phyloP scores from a whole-genome alignment of 345 rosid genomes.

The Syzygium aromaticum region DNA sequence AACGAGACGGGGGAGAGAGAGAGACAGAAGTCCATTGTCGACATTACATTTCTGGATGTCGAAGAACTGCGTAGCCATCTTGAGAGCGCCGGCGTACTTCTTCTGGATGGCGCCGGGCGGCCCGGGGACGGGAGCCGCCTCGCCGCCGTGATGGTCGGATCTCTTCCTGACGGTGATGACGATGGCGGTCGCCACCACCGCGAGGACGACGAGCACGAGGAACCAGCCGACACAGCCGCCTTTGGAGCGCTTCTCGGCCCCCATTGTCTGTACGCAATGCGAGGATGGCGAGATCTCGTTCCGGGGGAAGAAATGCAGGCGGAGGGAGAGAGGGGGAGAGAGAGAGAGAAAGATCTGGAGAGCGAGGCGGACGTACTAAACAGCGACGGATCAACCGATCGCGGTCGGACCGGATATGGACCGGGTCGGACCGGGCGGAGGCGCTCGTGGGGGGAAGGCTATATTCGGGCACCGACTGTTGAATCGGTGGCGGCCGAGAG shows the following conservation, averaged over 20 bases:
- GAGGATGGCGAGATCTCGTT: neutral
- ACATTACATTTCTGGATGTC: conserved; percentile 77
- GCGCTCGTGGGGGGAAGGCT: neutral
- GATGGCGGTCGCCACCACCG: conserved; percentile 41
- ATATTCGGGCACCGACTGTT: neutral
- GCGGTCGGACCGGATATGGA: neutral
- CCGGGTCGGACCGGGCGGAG: neutral
- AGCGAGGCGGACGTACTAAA: neutral
- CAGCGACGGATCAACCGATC: neutral
- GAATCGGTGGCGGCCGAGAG: neutral
- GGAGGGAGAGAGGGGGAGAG: too few relatives aligned
- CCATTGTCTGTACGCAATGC: conserved; percentile 26
- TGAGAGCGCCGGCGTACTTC: conserved; percentile 78
- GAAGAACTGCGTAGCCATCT: conserved; percentile 73
- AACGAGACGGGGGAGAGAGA: neutral
- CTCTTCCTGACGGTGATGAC: conserved; percentile 45
- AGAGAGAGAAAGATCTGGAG: neutral
- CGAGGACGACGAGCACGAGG: conserved; percentile 40
- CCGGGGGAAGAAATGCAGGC: neutral
- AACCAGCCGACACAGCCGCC: conserved; percentile 79
- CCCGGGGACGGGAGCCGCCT: conserved; percentile 55
- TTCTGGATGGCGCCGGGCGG: conserved; percentile 80
- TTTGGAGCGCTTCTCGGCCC: conserved; percentile 45
- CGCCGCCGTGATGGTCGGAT: conserved; percentile 25
- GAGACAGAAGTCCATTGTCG: neutral